Base-by-base conservation (phyloP, 345 rosid species). In the Dipteronia dyeriana region DNA sequence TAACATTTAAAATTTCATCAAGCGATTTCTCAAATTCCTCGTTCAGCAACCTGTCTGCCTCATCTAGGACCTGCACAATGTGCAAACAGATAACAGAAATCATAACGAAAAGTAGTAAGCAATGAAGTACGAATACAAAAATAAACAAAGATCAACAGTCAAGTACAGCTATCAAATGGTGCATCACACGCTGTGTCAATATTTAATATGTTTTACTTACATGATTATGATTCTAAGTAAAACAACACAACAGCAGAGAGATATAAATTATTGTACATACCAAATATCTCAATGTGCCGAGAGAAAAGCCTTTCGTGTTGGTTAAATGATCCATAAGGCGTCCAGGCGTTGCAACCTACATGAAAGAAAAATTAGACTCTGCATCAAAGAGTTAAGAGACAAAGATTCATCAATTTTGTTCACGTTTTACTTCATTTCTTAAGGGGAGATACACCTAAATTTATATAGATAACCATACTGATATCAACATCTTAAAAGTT, bases 1-100 rank as follows among this genome's bases (percentile, higher is more conserved):
- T 85, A 75, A 83, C 90, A 66, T 86, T 87, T 76, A 94, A 83
- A 81, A 96, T 94, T 79, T 85, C 90, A 83, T 92, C 91, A 51
- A 94, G 87, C 2, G 99, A 87, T 83, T 92, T 94, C 89, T 96
- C 97, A 85, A 94, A 96, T 64, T 96, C 99, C 70, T 92, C 97
- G 87, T 92, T 94, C 68, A 96, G 86, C 82, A 96, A 81, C 78
- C 97, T 90, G 82, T 96, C 99, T 45, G 98, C 97, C 86, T 96
- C 98, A 83, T 96, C 99, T 76, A 96, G 84, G 68, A 96, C 95
- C 99, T 94, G 88, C 43, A 77, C 86, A 76, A 78, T 41, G 54
- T 34, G 70, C 70, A 38, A 14, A 64, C 20, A 59, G 20, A 61
- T 54, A 31, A 73, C 17, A 10, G 20, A 63, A 25, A 51, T 71